Percentiles rank a stretch among this genome's conserved stretches.
phyloP scores from a whole-genome alignment of 805 yeast genomes.

The Candida boidinii region DNA sequence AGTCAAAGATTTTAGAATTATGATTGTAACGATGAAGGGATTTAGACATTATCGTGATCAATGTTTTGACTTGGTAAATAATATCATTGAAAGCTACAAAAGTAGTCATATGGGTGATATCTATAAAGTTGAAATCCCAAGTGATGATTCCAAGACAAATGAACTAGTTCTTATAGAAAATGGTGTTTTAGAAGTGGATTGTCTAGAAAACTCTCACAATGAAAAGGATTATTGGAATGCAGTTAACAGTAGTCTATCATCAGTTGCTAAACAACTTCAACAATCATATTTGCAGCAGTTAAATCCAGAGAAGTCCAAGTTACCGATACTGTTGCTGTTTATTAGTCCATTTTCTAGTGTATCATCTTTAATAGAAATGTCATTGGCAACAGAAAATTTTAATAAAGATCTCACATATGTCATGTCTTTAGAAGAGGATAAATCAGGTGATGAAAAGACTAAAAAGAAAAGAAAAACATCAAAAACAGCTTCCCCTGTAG shows the following conservation, averaged over 20 bases:
- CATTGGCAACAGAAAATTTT: slow-evolving; percentile 40
- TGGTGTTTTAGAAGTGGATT: slow-evolving; percentile 17
- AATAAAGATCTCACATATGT: slow-evolving; percentile 22
- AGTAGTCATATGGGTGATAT: slow-evolving; percentile 40
- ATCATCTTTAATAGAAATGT: slow-evolving; percentile 36
- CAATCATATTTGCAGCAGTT: slow-evolving; percentile 4
- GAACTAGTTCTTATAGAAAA: slow-evolving; percentile 1
- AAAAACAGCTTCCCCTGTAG: slow-evolving; percentile 4
- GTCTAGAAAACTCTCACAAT: background rate
- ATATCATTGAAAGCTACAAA: slow-evolving; percentile 33
- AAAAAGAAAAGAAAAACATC: slow-evolving; percentile 17
- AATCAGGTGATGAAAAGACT: slow-evolving; percentile 14
- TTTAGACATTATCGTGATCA: too few relatives aligned
- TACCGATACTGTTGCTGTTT: slow-evolving; percentile 43
- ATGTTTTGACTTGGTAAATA: too few relatives aligned
- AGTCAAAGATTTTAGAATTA: slow-evolving; percentile 41
- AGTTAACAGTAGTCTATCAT: slow-evolving; percentile 7
- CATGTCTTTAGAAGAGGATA: slow-evolving; percentile 7
- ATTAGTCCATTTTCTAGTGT: slow-evolving; percentile 34
- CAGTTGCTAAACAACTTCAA: slow-evolving; percentile 8
- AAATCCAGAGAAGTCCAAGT: background rate
- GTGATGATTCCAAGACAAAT: slow-evolving; percentile 1
- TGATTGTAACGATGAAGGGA: slow-evolving; percentile 30
- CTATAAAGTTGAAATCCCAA: slow-evolving; percentile 4
- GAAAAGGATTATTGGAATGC: slow-evolving; percentile 21